Evolutionary conservation across 2,329 filamentous ascomycete species (phyloP), one percentile per base, ranked within the genome.

Genomic region (Pezicula carpinea): DNA sequence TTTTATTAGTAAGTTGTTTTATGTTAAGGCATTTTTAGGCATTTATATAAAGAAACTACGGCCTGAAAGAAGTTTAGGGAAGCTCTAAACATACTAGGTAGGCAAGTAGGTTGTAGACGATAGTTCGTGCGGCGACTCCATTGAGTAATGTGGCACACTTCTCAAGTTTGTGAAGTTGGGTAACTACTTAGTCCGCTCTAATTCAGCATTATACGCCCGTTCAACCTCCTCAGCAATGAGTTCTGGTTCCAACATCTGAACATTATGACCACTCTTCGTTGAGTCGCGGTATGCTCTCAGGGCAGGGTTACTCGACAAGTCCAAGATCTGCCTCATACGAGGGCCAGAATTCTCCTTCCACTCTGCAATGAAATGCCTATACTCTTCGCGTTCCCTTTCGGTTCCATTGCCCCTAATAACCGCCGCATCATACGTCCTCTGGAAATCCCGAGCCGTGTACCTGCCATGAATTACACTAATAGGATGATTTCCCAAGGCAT

Each of bases 321-420:
- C 22, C 22, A 41, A 23, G 8, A 23, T 29, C 19, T 23, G 6
- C 7, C 5, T n/a, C 19, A 41, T 23, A n/a, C 39, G 23, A 15
- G 21, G 5, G 3, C 39, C 19, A n/a, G 39, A 41, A 23, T 23
- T 41, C 10, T 18, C 39, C 19, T 41, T 19, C 23, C 39, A 41
- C 18, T 41, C 39, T 4, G 23, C 39, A 13, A 41, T 26, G 6
- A 23, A 41, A 23, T 41, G 39, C 39, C 22, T 18, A 40, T 40
- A 53, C 15, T 19, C 15, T 8, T 10, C 31, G 14, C 50, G 42
- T 13, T 56, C 43, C 22, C 44, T 47, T 15, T 46, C 41, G 2
- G 33, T 48, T 13, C 53, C 52, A 35, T 53, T 49, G 5, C 55
- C 53, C 6, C 18, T n/a, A 10, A 29, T 36, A 7, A 56, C 34